Evolutionary conservation across 306 rosid genomes (phyloP).

Genomic region (Myrica gale): DNA sequence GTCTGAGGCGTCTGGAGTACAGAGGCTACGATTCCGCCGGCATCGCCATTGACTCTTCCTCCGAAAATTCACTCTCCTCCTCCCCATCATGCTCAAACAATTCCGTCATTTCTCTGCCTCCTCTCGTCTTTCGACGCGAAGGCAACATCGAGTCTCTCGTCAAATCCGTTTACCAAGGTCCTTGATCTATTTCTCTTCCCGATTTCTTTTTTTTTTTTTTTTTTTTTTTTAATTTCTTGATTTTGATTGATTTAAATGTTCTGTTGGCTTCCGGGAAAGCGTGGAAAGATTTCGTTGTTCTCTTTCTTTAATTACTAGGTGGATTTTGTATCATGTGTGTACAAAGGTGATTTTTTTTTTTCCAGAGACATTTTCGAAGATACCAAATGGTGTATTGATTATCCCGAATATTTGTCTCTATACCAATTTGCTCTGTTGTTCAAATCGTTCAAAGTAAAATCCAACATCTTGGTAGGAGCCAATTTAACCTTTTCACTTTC

Average conservation of each 20-base stretch:
- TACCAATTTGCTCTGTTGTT: background rate
- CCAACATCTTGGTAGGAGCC: background rate
- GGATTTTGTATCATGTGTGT: background rate
- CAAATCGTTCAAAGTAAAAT: background rate
- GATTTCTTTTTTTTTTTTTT: background rate
- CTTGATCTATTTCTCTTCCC: background rate
- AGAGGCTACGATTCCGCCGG: slow-evolving; percentile 99
- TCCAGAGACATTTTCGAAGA: background rate
- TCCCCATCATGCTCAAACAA: slow-evolving; percentile 27
- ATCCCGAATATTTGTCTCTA: background rate
- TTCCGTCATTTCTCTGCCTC: slow-evolving; percentile 28
- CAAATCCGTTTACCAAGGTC: slow-evolving; percentile 82
- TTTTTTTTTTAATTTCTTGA: background rate
- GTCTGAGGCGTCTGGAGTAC: slow-evolving; percentile 80
- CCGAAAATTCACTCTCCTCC: slow-evolving; percentile 18
- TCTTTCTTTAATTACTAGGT: background rate
- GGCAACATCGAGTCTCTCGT: slow-evolving; percentile 96
- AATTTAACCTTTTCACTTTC: background rate
- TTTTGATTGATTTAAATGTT: background rate
- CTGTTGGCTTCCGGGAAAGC: slow-evolving; percentile 20
- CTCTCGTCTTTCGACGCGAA: slow-evolving; percentile 81
- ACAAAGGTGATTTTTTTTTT: background rate
- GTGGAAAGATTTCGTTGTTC: background rate
- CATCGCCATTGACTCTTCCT: slow-evolving; percentile 66
- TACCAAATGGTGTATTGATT: background rate